Conservation (phyloP, 768 basidiomycete species). For the Tulasnella sp. region DNA sequence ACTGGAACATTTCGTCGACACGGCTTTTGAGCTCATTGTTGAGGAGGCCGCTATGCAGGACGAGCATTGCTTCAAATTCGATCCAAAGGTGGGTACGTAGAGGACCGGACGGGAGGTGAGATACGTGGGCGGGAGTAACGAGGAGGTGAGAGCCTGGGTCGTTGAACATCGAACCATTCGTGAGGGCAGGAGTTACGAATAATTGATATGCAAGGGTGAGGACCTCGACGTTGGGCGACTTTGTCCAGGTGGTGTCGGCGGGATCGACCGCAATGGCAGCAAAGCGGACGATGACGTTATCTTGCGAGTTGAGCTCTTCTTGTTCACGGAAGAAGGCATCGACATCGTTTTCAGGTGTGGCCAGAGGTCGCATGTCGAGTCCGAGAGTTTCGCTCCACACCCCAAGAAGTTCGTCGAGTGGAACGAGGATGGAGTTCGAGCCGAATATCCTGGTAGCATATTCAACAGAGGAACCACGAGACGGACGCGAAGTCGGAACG, state of each 20-base stretch:
- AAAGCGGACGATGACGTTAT: neutral
- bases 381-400: neutral
- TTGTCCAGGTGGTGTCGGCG: neutral
- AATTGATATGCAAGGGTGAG: neutral
- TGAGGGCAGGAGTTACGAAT: neutral
- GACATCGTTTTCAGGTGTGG: neutral
- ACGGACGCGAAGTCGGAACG: neutral
- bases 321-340: neutral
- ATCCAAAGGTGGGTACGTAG: neutral
- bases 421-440: neutral
- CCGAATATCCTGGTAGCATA: neutral
- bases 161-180: neutral
- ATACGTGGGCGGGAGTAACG: slow-evolving; percentile 5
- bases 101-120: neutral
- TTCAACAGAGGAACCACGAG: neutral
- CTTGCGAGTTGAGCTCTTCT: neutral
- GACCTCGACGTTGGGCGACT: neutral
- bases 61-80: slow-evolving; percentile 6
- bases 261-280: neutral
- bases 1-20: slow-evolving; percentile 6
- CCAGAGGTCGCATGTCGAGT: neutral
- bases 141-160: neutral
- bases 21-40: neutral
- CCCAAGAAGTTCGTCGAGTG: neutral
- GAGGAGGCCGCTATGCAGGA: neutral